Percentiles rank a stretch among this genome's conserved stretches.
These are phyloP conservation scores for Citrus reticulata DNA, from an alignment of 345 rosid genomes.

Conservation along the genomic window DNA sequence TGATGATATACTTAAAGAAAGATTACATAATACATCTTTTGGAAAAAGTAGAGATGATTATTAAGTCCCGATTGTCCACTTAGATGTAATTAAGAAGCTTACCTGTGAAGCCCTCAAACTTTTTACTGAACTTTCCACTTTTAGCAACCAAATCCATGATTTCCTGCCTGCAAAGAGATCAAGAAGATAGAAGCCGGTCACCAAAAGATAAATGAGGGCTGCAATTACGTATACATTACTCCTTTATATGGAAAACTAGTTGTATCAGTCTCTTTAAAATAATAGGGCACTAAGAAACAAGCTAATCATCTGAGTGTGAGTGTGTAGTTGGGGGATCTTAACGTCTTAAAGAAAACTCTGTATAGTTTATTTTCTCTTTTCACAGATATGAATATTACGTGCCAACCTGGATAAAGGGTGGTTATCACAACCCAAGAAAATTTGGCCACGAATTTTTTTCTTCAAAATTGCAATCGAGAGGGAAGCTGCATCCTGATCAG, in stretches of 20 bases:
- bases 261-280: not conserved
- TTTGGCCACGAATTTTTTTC: conserved; percentile 57
- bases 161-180: conserved; percentile 60
- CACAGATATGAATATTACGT: not conserved
- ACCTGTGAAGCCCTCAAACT: conserved; percentile 79
- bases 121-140: conserved; percentile 70
- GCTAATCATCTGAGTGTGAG: not conserved
- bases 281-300: not conserved
- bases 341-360: not conserved
- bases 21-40: not conserved
- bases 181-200: conserved; percentile 1
- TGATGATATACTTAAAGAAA: not conserved
- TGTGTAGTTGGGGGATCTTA: not conserved
- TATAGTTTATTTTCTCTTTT: not conserved
- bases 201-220: not conserved
- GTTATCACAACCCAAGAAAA: conserved; percentile 95
- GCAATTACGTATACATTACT: not conserved
- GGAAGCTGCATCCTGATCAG: conserved; percentile 88
- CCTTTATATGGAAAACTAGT: not conserved
- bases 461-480: conserved; percentile 73
- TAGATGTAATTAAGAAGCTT: conserved; percentile 11
- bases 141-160: conserved; percentile 78
- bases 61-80: not conserved
- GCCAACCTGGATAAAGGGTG: conserved; percentile 86
- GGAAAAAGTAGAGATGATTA: not conserved